phyloP scores from a whole-genome alignment of 805 yeast genomes.

The Hanseniaspora clermontiae region DNA sequence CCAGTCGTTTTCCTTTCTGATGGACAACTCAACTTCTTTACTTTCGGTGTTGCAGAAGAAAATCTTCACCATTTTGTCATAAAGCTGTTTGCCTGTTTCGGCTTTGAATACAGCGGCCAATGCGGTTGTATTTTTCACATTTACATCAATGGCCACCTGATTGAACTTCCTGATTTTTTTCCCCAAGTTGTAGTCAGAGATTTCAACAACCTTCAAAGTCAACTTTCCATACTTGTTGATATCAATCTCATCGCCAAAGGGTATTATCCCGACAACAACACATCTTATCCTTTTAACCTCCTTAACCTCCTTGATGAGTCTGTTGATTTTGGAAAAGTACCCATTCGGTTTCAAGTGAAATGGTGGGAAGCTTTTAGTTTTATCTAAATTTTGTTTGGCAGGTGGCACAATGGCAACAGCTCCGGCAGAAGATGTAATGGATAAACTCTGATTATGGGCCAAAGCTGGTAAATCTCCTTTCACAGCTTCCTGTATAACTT shows the following conservation, averaged over 20 bases:
- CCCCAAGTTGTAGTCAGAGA: not conserved
- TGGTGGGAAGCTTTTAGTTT: no score
- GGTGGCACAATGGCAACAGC: no score
- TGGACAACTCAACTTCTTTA: not conserved
- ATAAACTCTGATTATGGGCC: no score
- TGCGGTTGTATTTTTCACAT: not conserved
- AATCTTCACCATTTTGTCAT: not conserved
- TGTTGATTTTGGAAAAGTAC: not conserved
- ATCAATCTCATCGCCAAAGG: not conserved
- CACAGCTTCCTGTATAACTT: not conserved
- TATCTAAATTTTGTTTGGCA: no score
- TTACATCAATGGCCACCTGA: not conserved
- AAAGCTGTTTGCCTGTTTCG: not conserved
- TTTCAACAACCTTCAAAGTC: slow-evolving; percentile 1
- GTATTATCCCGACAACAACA: slow-evolving; percentile 3
- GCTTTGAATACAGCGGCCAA: not conserved
- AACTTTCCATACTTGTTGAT: not conserved
- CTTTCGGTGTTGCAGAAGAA: not conserved
- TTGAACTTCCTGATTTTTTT: not conserved
- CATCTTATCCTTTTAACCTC: not conserved
- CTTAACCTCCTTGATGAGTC: not conserved
- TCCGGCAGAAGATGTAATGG: no score
- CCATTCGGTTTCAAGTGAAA: not conserved
- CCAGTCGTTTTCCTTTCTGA: not conserved
- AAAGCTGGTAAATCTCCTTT: not conserved